A percentile compares a stretch with the other conserved stretches of the same genome.
These are phyloP conservation scores for Kitagawia praeruptora DNA, from an alignment of 129 eudicot genomes.

Conservation along the genomic window DNA sequence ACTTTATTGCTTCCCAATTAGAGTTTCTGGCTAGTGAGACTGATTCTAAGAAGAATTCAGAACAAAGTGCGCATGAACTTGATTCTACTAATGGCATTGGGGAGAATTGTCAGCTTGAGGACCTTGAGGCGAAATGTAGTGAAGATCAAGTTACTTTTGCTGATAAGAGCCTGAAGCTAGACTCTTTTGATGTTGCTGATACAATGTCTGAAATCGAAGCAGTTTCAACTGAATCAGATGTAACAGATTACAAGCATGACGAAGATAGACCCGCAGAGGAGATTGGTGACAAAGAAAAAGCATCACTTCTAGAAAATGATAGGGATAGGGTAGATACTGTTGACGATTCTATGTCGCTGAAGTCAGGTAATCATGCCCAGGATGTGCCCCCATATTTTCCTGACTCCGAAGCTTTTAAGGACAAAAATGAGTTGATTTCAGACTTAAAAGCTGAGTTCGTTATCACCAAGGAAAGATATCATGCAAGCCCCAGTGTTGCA, in stretches of 20 bases:
- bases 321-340: neutral
- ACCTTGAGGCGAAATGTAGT: neutral
- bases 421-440: neutral
- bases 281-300: neutral
- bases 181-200: neutral
- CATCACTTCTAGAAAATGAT: neutral
- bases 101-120: slow-evolving; percentile 7
- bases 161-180: neutral
- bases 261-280: slow-evolving; percentile 7
- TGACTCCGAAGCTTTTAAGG: neutral
- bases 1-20: neutral
- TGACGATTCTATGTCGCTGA: neutral
- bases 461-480: neutral
- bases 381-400: neutral
- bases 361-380: neutral
- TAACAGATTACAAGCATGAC: neutral
- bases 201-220: neutral
- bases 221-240: slow-evolving; percentile 12
- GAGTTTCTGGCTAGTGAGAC: neutral
- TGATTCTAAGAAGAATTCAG: slow-evolving; percentile 5
- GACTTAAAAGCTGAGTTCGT: neutral
- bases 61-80: neutral
- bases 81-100: slow-evolving; percentile 1
- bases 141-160: neutral
- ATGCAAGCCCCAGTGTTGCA: neutral